These are phyloP conservation scores for Crithidia thermophila DNA, from an alignment of 208 protist species.

Conservation along the genomic window DNA sequence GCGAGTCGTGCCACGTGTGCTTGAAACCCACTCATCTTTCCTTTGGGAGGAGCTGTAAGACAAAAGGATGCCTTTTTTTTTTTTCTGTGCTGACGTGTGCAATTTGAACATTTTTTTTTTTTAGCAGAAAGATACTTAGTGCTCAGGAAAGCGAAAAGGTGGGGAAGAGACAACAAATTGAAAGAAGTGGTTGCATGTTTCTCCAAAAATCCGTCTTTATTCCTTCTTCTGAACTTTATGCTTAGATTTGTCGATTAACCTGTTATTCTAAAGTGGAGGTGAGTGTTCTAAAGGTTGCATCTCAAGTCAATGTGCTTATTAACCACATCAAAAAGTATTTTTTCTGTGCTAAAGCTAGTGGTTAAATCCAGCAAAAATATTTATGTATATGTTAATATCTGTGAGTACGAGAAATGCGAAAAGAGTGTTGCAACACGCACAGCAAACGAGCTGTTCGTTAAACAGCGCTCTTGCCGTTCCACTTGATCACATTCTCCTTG, in stretches of 20 bases:
- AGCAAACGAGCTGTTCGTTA: conserved; percentile 28
- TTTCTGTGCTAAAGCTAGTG: neutral
- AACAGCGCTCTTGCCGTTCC: conserved; percentile 81
- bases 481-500: conserved; percentile 85
- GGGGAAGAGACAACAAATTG: neutral
- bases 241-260: too few relatives aligned
- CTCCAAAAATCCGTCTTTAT: too few relatives aligned
- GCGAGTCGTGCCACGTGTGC: conserved; percentile 23
- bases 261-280: too few relatives aligned
- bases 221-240: too few relatives aligned
- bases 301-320: neutral
- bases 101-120: neutral
- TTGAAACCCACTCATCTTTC: conserved; percentile 24
- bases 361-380: neutral
- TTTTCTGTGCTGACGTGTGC: neutral
- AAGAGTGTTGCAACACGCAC: neutral
- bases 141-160: conserved; percentile 1
- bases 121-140: conserved; percentile 10
- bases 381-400: neutral
- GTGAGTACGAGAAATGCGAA: conserved; percentile 6
- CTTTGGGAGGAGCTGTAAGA: too few relatives aligned
- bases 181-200: too few relatives aligned
- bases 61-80: neutral
- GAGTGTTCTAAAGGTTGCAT: too few relatives aligned
- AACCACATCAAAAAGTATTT: too few relatives aligned